These are phyloP conservation scores for Helianthus tuberosus DNA, from an alignment of 129 eudicot genomes.

Conservation along the genomic window DNA sequence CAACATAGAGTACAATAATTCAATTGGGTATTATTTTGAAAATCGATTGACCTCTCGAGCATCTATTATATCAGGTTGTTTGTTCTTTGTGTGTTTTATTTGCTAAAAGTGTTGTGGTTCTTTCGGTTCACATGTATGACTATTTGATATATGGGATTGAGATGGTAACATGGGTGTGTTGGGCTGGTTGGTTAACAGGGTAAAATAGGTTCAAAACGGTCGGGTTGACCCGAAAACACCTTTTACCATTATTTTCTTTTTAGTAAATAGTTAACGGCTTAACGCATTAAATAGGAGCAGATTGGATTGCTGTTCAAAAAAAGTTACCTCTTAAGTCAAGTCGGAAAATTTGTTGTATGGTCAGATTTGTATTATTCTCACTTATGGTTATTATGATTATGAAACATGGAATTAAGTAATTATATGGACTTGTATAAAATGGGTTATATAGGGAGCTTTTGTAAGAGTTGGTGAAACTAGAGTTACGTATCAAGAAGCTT, in stretches of 20 bases:
- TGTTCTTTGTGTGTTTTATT: neutral
- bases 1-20: neutral
- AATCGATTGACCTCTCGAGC: neutral
- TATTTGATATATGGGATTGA: neutral
- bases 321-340: too few relatives aligned
- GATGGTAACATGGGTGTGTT: neutral
- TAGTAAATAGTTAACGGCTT: neutral
- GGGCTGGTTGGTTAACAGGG: neutral
- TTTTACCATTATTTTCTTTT: neutral
- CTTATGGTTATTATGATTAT: neutral
- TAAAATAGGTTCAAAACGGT: neutral
- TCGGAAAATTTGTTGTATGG: too few relatives aligned
- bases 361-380: neutral
- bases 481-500: too few relatives aligned
- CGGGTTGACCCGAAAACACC: neutral
- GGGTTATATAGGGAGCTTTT: neutral
- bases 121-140: neutral
- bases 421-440: neutral
- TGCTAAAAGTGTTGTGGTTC: neutral
- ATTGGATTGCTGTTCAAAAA: too few relatives aligned
- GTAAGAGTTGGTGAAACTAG: too few relatives aligned
- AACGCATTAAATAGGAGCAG: neutral
- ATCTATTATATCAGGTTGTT: neutral
- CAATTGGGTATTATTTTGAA: neutral
- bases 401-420: neutral